Conservation (phyloP, 2,329 filamentous ascomycete genomes). For the Fulvia fulva region DNA sequence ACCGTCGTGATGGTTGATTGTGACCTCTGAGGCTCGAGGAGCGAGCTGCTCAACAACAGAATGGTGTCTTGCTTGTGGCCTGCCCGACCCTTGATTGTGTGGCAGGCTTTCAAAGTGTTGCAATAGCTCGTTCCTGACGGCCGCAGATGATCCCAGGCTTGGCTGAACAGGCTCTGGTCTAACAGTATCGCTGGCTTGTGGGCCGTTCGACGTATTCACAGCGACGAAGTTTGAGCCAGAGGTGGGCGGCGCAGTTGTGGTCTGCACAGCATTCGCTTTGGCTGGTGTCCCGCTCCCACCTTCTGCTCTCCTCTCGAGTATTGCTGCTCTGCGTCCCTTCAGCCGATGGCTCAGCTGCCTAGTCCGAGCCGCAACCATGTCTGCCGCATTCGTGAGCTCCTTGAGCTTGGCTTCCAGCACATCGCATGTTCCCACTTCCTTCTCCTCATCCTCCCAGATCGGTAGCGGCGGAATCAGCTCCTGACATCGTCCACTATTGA, state of each 20-base stretch:
- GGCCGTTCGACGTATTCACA: constrained; percentile 49
- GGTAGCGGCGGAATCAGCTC: constrained; percentile 77
- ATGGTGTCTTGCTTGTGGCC: constrained; percentile 23
- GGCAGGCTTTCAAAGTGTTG: constrained; percentile 60
- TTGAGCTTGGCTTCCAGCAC: constrained; percentile 76
- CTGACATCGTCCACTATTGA: constrained; percentile 77
- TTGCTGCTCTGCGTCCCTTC: constrained; percentile 69
- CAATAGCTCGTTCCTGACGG: constrained; percentile 57
- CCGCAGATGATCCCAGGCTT: constrained; percentile 44
- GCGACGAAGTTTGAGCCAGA: constrained; percentile 50
- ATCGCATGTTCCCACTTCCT: constrained; percentile 77
- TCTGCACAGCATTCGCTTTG: constrained; percentile 29
- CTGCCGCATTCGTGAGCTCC: constrained; percentile 73
- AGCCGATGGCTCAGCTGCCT: constrained; percentile 78
- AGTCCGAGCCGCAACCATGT: constrained; percentile 65
- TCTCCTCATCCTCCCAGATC: constrained; percentile 79
- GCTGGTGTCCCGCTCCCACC: constrained; percentile 35
- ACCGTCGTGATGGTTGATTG: constrained; percentile 11
- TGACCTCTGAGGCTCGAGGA: constrained; percentile 5
- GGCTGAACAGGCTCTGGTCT: constrained; percentile 32
- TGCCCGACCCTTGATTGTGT: constrained; percentile 42
- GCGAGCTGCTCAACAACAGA: constrained; percentile 12
- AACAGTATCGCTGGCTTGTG: not conserved
- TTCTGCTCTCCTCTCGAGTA: constrained; percentile 58
- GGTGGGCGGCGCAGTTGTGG: constrained; percentile 28